A percentile compares a stretch with the other conserved stretches of the same genome.
These are phyloP conservation scores for Aethionema arabicum DNA, from an alignment of 345 rosid genomes.

Conservation along the genomic window DNA sequence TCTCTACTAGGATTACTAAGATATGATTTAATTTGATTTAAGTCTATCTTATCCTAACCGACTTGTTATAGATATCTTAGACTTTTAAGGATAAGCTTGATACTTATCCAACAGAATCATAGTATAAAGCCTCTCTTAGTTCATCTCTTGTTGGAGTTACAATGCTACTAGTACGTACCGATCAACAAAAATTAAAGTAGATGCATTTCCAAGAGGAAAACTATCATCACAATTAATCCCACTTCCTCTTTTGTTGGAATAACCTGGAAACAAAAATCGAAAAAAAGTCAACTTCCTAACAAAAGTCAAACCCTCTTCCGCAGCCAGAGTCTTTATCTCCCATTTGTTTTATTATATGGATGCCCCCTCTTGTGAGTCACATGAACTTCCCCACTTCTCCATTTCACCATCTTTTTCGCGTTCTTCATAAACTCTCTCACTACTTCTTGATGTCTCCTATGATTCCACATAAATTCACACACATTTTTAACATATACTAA, in stretches of 20 bases:
- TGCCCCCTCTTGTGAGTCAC: conserved; percentile 48
- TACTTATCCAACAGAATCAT: no score
- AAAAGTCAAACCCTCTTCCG: conserved; percentile 37
- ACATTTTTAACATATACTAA: no score
- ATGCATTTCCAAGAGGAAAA: conserved; percentile 45
- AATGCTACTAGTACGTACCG: no score
- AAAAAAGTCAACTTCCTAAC: conserved; percentile 20
- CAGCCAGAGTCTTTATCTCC: conserved; percentile 42
- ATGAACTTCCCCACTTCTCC: conserved; percentile 52
- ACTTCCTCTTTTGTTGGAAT: conserved; percentile 49
- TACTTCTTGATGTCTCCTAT: conserved; percentile 41
- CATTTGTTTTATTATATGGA: conserved; percentile 48
- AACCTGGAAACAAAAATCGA: conserved; percentile 54
- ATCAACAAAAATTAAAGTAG: conserved; percentile 39
- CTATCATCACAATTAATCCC: conserved; percentile 25
- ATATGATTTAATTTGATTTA: no score
- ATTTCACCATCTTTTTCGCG: conserved; percentile 41
- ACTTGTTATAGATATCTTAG: no score
- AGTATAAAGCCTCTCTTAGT: no score
- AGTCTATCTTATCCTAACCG: no score
- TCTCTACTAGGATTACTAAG: no score
- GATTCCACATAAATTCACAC: not conserved
- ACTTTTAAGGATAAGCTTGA: no score
- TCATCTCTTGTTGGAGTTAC: no score
- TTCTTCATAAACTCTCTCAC: conserved; percentile 49